phyloP scores from a whole-genome alignment of 768 basidiomycete species.

The Panellus pusillus region DNA sequence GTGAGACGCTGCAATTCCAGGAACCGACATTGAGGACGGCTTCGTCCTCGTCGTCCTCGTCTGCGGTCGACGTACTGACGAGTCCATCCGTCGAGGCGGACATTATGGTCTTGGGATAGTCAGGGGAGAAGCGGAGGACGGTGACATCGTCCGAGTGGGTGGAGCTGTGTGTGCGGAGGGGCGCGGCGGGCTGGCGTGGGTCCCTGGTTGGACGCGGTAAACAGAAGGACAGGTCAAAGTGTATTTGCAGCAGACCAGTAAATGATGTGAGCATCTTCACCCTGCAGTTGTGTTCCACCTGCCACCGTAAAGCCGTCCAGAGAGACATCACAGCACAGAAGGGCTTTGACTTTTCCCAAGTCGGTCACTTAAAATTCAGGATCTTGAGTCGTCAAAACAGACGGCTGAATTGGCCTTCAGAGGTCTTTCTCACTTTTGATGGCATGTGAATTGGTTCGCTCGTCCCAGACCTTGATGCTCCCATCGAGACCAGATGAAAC shows the following conservation, averaged over 20 bases:
- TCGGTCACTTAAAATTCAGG: constrained; percentile 45
- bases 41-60: constrained; percentile 87
- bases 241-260: constrained; percentile 63
- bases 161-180: constrained; percentile 73
- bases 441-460: constrained; percentile 49
- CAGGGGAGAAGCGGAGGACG: constrained; percentile 57
- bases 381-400: constrained; percentile 41
- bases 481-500: constrained; percentile 63
- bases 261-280: constrained; percentile 78
- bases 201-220: constrained; percentile 55
- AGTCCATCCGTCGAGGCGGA: constrained; percentile 87
- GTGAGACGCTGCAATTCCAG: constrained; percentile 79
- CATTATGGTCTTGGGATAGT: constrained; percentile 52
- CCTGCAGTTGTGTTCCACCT: constrained; percentile 79
- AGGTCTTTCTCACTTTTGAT: constrained; percentile 56
- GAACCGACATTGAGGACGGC: constrained; percentile 80
- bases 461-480: constrained; percentile 76
- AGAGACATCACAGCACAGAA: constrained; percentile 73
- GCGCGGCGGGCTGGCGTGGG: constrained; percentile 70
- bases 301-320: constrained; percentile 70
- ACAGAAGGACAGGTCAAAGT: background rate
- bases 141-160: constrained; percentile 96
- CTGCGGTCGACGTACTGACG: constrained; percentile 65
- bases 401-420: constrained; percentile 2
- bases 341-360: constrained; percentile 41